Percentiles rank a stretch among this genome's conserved stretches.
Conservation (phyloP, 2,329 filamentous ascomycete species). For the Diaporthe amygdali region DNA sequence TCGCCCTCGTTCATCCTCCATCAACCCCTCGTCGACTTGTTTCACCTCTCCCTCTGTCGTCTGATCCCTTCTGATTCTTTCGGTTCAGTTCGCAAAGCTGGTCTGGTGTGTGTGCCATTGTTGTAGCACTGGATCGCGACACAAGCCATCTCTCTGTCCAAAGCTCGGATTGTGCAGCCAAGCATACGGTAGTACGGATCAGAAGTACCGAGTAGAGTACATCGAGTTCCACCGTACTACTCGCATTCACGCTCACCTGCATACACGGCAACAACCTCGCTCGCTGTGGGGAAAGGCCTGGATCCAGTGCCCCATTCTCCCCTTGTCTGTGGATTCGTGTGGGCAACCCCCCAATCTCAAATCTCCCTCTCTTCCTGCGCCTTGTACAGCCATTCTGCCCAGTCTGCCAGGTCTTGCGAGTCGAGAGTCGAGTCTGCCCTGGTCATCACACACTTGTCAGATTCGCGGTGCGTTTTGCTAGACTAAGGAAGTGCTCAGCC, state of each 20-base stretch:
- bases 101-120: too few relatives aligned
- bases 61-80: background rate
- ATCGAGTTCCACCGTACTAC: background rate
- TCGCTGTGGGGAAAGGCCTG: conserved; percentile 3
- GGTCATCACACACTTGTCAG: background rate
- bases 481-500: conserved; percentile 7
- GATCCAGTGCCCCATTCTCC: conserved; percentile 10
- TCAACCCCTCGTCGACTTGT: background rate
- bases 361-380: conserved; percentile 9
- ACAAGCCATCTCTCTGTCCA: background rate
- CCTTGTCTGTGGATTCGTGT: conserved; percentile 8
- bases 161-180: background rate
- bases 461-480: background rate
- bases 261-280: background rate
- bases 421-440: background rate
- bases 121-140: background rate
- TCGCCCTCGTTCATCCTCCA: background rate
- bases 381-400: conserved; percentile 3
- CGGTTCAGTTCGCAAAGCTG: background rate
- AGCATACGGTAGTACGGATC: background rate
- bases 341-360: conserved; percentile 13
- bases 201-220: background rate
- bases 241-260: too few relatives aligned
- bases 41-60: background rate
- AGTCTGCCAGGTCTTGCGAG: background rate